These are phyloP conservation scores for Xylariales sp. DNA, from an alignment of 2,329 filamentous ascomycete species.

Conservation along the genomic window DNA sequence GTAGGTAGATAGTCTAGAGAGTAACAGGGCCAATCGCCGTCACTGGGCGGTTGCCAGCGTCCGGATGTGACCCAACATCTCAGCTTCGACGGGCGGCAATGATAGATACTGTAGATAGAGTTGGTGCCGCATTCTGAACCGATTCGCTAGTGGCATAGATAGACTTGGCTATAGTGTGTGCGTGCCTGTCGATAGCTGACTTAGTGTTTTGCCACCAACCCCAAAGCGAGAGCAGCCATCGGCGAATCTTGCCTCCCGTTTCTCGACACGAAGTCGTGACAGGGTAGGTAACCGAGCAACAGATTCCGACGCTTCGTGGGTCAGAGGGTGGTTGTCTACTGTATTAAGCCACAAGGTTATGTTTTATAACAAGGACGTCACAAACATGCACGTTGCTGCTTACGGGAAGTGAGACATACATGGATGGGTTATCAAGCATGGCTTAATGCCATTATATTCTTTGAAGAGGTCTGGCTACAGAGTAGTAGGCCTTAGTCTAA, in stretches of 20 bases:
- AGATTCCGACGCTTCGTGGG: background rate
- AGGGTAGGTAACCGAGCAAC: conserved; percentile 26
- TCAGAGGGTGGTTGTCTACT: background rate
- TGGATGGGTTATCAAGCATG: conserved; percentile 8
- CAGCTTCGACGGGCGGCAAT: conserved; percentile 29
- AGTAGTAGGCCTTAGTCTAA: conserved; percentile 8
- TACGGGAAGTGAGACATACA: conserved; percentile 12
- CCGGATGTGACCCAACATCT: conserved; percentile 35
- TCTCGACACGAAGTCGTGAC: conserved; percentile 22
- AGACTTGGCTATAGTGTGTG: conserved; percentile 24
- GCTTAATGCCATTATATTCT: conserved; percentile 19
- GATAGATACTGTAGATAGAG: conserved; percentile 23
- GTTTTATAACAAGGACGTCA: background rate
- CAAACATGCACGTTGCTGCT: conserved; percentile 7
- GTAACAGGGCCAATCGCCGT: conserved; percentile 31
- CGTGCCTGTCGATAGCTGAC: conserved; percentile 33
- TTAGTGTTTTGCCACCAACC: conserved; percentile 24
- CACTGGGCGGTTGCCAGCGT: conserved; percentile 33
- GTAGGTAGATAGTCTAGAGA: background rate
- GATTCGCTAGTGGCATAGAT: conserved; percentile 29
- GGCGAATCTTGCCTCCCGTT: conserved; percentile 1
- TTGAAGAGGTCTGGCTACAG: conserved; percentile 20
- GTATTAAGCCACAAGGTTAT: conserved; percentile 9
- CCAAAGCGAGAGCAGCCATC: conserved; percentile 21
- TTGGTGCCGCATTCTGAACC: conserved; percentile 36